Percentiles rank a stretch among this genome's conserved stretches.
Evolutionary conservation across 2,329 filamentous ascomycete species (phyloP).

Genomic region (Hypoxylon sp.): DNA sequence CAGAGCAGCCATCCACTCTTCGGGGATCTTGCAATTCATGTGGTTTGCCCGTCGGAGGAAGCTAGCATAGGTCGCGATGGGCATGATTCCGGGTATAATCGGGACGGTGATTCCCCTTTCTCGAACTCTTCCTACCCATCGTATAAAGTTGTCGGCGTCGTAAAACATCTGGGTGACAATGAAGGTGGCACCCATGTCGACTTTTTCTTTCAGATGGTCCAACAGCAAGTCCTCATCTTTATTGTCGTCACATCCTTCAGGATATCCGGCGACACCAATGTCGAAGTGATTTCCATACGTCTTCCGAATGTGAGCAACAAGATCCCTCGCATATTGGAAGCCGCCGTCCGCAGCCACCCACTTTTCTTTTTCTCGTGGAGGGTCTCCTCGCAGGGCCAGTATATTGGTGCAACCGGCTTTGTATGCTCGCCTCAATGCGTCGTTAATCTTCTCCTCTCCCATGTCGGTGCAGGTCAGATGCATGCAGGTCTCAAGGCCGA

Average conservation of each 20-base stretch:
- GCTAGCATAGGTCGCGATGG: constrained; percentile 93
- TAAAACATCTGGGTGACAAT: constrained; percentile 99
- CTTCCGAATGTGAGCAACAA: constrained; percentile 80
- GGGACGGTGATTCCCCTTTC: constrained; percentile 85
- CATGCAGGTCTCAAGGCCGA: constrained; percentile 98
- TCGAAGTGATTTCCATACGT: constrained; percentile 92
- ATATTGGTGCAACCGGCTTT: constrained; percentile 98
- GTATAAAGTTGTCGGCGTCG: constrained; percentile 93
- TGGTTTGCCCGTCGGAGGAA: constrained; percentile 92
- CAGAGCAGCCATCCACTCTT: constrained; percentile 82
- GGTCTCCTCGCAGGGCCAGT: constrained; percentile 90
- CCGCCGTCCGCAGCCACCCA: constrained; percentile 90
- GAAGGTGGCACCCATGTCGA: constrained; percentile 92
- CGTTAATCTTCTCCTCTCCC: constrained; percentile 91
- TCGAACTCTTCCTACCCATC: constrained; percentile 89
- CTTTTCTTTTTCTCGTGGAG: constrained; percentile 90
- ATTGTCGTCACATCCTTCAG: constrained; percentile 95
- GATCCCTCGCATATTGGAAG: constrained; percentile 92
- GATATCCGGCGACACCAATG: constrained; percentile 96
- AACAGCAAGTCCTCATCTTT: constrained; percentile 86
- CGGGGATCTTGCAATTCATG: constrained; percentile 87
- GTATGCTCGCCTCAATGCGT: constrained; percentile 88
- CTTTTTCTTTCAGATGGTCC: constrained; percentile 95
- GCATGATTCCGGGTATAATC: constrained; percentile 92
- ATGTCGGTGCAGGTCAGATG: constrained; percentile 99